Evolutionary conservation across 345 rosid species (phyloP).

Genomic region (Excoecaria cochinchinensis): DNA sequence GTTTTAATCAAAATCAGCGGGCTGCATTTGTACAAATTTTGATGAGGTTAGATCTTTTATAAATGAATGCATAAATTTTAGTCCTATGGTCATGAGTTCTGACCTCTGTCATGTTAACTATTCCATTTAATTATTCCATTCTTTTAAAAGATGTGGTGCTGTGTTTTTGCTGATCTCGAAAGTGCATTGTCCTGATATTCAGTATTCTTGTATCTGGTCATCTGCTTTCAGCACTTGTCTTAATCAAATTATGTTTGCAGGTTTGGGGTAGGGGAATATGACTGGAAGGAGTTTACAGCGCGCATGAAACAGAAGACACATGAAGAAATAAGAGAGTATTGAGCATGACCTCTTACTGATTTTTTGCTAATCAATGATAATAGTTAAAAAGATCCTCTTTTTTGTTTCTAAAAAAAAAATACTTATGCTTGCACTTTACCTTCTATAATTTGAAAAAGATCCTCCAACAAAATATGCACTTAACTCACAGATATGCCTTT

Average conservation of each 20-base stretch:
- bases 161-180: constrained; percentile 16
- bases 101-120: neutral
- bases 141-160: neutral
- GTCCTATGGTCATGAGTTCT: neutral
- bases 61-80: neutral
- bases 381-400: neutral
- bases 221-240: constrained; percentile 19
- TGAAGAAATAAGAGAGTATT: constrained; percentile 82
- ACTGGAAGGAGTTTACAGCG: constrained; percentile 83
- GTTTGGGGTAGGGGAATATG: constrained; percentile 84
- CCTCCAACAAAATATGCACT: neutral
- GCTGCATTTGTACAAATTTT: constrained; percentile 87
- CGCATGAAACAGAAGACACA: constrained; percentile 91
- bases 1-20: constrained; percentile 93
- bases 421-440: no score
- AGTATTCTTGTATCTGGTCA: neutral
- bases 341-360: constrained; percentile 13
- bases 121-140: neutral
- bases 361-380: neutral
- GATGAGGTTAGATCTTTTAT: constrained; percentile 61
- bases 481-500: neutral
- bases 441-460: no score
- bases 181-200: constrained; percentile 4
- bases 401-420: neutral
- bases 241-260: constrained; percentile 39